A percentile compares a stretch with the other conserved stretches of the same genome.
phyloP scores from a whole-genome alignment of 164 flowering plant species.

The Pachysandra terminalis region DNA sequence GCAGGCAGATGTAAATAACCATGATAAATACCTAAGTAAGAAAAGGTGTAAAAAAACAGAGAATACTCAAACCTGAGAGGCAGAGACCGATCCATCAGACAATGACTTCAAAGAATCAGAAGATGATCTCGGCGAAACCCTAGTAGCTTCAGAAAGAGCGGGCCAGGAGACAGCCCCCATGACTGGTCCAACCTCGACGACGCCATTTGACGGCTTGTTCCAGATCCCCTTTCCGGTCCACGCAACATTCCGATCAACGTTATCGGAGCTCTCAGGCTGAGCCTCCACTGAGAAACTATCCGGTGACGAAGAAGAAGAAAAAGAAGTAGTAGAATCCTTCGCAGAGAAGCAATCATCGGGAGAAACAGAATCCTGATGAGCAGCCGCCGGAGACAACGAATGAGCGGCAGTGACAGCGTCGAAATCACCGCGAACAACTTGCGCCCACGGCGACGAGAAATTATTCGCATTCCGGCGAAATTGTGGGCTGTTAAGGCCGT shows the following conservation, averaged over 20 bases:
- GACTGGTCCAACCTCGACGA: conserved; percentile 36
- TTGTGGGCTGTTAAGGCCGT: conserved; percentile 9
- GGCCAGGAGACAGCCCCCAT: conserved; percentile 77
- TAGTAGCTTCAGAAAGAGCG: conserved; percentile 58
- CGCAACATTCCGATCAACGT: conserved; percentile 31
- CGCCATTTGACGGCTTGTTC: conserved; percentile 58
- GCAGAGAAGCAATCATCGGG: neutral
- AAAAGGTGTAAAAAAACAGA: neutral
- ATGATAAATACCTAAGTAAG: neutral
- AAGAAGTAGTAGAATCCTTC: neutral
- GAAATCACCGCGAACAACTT: conserved; percentile 31
- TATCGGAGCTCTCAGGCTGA: conserved; percentile 23
- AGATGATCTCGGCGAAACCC: conserved; percentile 43
- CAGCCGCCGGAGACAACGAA: neutral
- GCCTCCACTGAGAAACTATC: conserved; percentile 22
- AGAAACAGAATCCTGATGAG: conserved; percentile 15
- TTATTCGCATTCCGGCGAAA: conserved; percentile 2
- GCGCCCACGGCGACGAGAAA: conserved; percentile 20
- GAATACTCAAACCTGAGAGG: conserved; percentile 12
- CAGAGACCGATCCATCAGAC: conserved; percentile 43
- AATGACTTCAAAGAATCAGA: conserved; percentile 35
- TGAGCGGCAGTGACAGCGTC: conserved; percentile 12
- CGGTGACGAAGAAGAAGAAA: conserved; percentile 10
- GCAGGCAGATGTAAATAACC: conserved; percentile 14
- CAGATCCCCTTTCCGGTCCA: conserved; percentile 58